Evolutionary conservation across 139 green algal genomes (phyloP), one percentile per base, ranked within the genome.

Genomic region (Raphidocelis subcapitata): DNA sequence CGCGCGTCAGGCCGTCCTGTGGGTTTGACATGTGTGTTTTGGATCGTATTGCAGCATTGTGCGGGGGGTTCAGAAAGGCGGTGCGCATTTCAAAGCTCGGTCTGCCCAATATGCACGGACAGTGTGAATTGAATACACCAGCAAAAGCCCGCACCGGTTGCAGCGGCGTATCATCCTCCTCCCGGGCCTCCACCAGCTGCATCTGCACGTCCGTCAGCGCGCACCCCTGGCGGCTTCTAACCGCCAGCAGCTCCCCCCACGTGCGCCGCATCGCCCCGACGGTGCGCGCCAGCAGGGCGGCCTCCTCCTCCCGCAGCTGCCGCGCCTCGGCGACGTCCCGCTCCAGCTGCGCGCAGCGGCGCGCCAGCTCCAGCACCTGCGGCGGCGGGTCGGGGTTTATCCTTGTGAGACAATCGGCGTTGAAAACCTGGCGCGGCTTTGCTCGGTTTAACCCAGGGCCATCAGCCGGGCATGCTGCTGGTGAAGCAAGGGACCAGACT

Each of bases 241-340:
- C 51, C 2, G 23, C 24, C 32, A 33, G 47, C 16, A 84, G 47
- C 55, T 77, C 33, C 23, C 35, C 26, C 61, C 59, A 84, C 29
- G 77, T 51, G 5, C 31, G 31, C 28, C 60, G 65, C 77, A 86
- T 84, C 29, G 64, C 46, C 69, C 82, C 65, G 31, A 82, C 69
- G 2, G 70, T 73, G 41, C 37, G 35, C 3, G 65, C 46, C 49
- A 88, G 76, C 18, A 79, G 62, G 29, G 41, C 31, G 44, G 86
- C 74, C 74, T 91, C 85, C 65, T 91, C 85, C 67, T 91, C 85
- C 61, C 81, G 82, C 16, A 91, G 80, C 85, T 91, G 85, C 47
- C 85, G 68, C 36, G 82, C 77, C 73, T 91, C 85, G 18, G 81
- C 85, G 0, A 91, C 85, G 75, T 90, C 70, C 2, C 46, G 20